These are phyloP conservation scores for Leishmania lainsoni DNA, from an alignment of 208 protist species.

Conservation along the genomic window DNA sequence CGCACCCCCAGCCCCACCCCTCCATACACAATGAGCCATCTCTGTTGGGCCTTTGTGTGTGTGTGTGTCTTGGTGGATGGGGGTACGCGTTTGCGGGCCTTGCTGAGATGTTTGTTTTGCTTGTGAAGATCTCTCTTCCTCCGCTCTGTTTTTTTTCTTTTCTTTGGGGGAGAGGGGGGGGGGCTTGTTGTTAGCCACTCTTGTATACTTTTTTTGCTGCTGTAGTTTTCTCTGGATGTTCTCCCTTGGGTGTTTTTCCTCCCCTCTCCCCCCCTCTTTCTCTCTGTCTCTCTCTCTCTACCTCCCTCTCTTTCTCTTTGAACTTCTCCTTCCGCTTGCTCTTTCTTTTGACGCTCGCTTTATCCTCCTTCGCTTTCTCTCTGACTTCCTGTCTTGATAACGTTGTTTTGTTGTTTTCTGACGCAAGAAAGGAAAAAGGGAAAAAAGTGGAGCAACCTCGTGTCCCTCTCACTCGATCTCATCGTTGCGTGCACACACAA, in stretches of 20 bases:
- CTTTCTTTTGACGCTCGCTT: background rate
- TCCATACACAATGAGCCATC: background rate
- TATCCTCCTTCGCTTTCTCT: background rate
- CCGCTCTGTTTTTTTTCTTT: background rate
- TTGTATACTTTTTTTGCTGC: background rate
- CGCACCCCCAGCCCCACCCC: no score
- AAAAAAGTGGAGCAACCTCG: background rate
- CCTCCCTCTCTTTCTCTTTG: background rate
- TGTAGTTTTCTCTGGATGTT: background rate
- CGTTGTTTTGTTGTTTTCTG: background rate
- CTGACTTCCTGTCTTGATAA: background rate
- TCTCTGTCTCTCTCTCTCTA: background rate
- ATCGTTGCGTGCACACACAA: background rate
- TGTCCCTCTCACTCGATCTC: conserved; percentile 2
- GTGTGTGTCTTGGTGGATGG: background rate
- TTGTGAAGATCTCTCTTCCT: background rate
- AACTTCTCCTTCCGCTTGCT: background rate
- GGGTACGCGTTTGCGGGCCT: background rate
- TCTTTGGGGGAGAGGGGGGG: no score
- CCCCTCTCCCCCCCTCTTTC: background rate
- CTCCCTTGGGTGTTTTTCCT: background rate
- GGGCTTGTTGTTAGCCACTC: background rate
- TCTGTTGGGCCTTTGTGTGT: background rate
- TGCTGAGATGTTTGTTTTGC: background rate
- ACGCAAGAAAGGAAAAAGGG: background rate